These are phyloP conservation scores for Sporothrix inflata DNA, from an alignment of 2,329 filamentous ascomycete species.

Conservation along the genomic window DNA sequence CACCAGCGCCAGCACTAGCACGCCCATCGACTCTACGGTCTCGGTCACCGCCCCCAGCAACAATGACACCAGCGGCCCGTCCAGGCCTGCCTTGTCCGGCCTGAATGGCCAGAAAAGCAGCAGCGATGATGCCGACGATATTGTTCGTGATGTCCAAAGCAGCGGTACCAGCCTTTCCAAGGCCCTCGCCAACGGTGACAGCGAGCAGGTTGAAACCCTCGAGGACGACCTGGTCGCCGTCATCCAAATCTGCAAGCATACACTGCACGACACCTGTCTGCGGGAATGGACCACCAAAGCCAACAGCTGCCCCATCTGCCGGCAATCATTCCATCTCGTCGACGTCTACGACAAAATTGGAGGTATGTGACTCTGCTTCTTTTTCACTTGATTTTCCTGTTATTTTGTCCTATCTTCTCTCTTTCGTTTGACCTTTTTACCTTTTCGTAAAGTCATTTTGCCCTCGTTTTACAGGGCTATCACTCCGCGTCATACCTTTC, in stretches of 20 bases:
- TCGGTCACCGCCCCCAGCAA: constrained; percentile 5
- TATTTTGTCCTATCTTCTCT: neutral
- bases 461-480: neutral
- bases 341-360: constrained; percentile 78
- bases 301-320: constrained; percentile 97
- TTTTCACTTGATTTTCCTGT: neutral
- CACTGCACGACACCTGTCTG: constrained; percentile 89
- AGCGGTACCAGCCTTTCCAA: neutral
- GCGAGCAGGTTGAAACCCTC: constrained; percentile 34
- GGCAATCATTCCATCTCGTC: constrained; percentile 86
- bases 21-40: neutral
- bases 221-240: constrained; percentile 56
- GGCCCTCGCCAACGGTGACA: constrained; percentile 26
- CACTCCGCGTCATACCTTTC: constrained; percentile 4
- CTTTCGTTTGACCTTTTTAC: neutral
- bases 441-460: neutral
- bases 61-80: constrained; percentile 20
- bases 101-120: neutral
- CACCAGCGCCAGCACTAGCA: constrained; percentile 20
- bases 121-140: constrained; percentile 12
- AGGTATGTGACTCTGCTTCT: constrained; percentile 54
- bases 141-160: neutral
- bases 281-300: constrained; percentile 94
- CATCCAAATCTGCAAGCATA: constrained; percentile 80
- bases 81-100: neutral